Evolutionary conservation across 2,329 filamentous ascomycete genomes (phyloP), one percentile per base, ranked within the genome.

Genomic region (Colletotrichum trifolii): DNA sequence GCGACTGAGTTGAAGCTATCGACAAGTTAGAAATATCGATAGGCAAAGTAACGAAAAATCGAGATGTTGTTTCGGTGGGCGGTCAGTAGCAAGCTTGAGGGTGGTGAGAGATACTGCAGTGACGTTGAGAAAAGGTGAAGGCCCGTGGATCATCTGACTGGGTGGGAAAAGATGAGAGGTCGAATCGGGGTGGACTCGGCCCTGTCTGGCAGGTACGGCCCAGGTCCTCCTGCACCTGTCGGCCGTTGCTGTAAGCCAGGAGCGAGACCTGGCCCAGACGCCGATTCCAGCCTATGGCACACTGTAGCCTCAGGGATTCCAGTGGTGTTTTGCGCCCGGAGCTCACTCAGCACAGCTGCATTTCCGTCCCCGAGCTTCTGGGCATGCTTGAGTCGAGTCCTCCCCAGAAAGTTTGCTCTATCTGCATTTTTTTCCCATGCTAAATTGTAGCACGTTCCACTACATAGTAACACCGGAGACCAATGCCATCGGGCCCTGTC

Each of bases 61-160:
- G 15, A 39, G 46, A 38, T 47, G 50, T 34, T n/a, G 39, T 45
- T 42, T 39, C 34, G 39, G 49, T 40, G 33, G 52, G 46, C 58
- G 58, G 58, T 52, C 62, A n/a, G 46, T 8, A 15, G 46, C 10
- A 25, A 17, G 58, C 25, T 25, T 25, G 25, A 25, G 46, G 47
- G 54, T 54, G 53, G 62, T 50, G 50, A 62, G 52, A 43, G 47
- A 57, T 43, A 43, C 46, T 35, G 62, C 43, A 50, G 63, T 52
- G 52, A 53, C 52, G 63, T 66, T 66, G 63, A 57, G 63, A 66
- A 40, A 57, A 62, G 63, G 62, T 54, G 57, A 56, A 66, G 47
- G 48, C 40, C n/a, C 58, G 58, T 63, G 58, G 62, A 66, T 57
- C 52, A 66, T 40, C 47, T 65, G 62, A 65, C 57, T 53, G 53